Base-by-base conservation (phyloP, 352 stramenopile species). In the Phytopythium sindhum region DNA sequence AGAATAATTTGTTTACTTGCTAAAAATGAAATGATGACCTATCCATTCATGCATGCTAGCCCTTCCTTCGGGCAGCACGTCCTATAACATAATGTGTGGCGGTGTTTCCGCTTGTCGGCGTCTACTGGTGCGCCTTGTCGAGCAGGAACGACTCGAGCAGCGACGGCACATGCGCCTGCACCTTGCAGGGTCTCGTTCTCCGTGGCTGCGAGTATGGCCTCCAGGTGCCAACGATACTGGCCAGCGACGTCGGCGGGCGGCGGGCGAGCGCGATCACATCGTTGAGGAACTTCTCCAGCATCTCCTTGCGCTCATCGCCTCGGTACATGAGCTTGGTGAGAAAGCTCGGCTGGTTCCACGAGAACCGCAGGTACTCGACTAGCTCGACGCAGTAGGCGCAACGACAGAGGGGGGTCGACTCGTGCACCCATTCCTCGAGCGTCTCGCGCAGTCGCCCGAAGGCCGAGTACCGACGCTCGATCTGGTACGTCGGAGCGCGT, bases 301-400 rank as follows among this genome's bases (percentile, higher is more conserved):
- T 70, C 57, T 76, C 61, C 57, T 73, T 81, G 35, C 72, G 74
- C 23, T 74, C 63, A 47, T 74, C 59, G 64, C 66, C 47, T 52
- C n/a, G 12, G 54, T 55, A 28, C 41, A 72, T 54, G 28, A 75
- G 15, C 60, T 80, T 85, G 44, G 67, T 57, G 23, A 81, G 29
- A 21, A 72, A 44, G 10, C 67, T 58, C 10, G 78, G 78, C 56
- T 88, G 74, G 0, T 35, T 44, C 26, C 63, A 56, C 24, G 57
- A 72, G 63, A 83, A 85, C 12, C 75, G 68, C 55, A 86, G 61
- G 61, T 81, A 67, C 35, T 75, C 62, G 33, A 81, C 60, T 35
- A 84, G 81, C 51, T 69, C 63, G 42, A 81, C 70, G 57, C 79
- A 88, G 60, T 86, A 85, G 12, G 63, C 62, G 39, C 79, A 88